Conservation (phyloP, 768 basidiomycete species). For the Phlebiopsis flavidoalba region DNA sequence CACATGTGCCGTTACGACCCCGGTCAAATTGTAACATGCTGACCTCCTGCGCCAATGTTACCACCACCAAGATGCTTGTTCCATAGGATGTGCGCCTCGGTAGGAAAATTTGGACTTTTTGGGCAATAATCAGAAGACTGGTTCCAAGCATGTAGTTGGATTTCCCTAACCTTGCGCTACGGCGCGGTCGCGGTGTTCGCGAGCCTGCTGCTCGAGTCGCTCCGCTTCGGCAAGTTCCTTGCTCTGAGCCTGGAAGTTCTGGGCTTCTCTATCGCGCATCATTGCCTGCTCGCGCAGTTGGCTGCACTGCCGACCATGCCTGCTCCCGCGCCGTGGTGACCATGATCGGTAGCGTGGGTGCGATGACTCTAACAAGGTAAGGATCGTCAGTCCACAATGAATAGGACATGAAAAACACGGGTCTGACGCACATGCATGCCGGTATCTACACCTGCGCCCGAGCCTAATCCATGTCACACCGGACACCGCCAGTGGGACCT, state of each 20-base stretch:
- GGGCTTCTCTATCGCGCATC: slow-evolving; percentile 8
- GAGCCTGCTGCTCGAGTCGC: slow-evolving; percentile 13
- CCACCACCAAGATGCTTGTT: slow-evolving; percentile 10
- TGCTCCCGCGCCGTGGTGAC: slow-evolving; percentile 1
- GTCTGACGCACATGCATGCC: background rate
- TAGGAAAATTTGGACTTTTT: background rate
- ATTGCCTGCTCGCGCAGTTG: slow-evolving; percentile 13
- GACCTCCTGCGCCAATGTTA: background rate
- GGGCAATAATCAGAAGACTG: background rate
- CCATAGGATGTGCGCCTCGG: slow-evolving; percentile 8
- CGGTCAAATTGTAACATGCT: background rate
- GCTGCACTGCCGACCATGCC: slow-evolving; percentile 6
- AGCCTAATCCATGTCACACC: background rate
- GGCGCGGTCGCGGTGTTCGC: slow-evolving; percentile 13
- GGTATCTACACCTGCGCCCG: background rate
- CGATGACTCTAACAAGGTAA: background rate
- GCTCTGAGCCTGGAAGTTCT: slow-evolving; percentile 10
- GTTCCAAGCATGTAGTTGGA: background rate
- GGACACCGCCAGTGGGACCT: background rate
- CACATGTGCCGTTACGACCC: background rate
- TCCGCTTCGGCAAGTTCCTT: slow-evolving; percentile 14
- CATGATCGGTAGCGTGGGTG: background rate
- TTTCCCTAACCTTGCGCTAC: slow-evolving; percentile 11
- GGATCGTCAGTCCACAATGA: background rate
- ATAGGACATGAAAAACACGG: background rate